phyloP scores from a whole-genome alignment of 106 monocot genomes.

The Alisma plantagoaquatica region DNA sequence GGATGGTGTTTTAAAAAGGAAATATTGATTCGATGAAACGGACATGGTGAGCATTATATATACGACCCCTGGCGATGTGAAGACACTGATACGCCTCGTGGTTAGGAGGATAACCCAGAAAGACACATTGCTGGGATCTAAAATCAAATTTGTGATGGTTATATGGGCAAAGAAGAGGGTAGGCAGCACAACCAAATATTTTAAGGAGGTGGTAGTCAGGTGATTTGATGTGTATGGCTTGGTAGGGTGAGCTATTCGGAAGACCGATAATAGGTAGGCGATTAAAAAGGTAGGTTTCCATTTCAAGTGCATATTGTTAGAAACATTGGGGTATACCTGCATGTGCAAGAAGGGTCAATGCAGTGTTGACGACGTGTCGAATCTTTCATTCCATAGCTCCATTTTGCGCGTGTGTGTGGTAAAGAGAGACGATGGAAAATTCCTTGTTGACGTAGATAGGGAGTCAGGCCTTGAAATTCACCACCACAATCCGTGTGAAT shows the following conservation, averaged over 20 bases:
- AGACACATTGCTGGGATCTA: not conserved
- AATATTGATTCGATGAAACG: not conserved
- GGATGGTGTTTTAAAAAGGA: not conserved
- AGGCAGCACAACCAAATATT: not conserved
- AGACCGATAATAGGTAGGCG: not conserved
- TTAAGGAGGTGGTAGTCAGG: not conserved
- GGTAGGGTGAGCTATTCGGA: not conserved
- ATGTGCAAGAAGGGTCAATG: not conserved
- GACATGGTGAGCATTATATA: not conserved
- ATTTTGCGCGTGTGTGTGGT: constrained; percentile 4
- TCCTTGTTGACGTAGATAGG: not conserved
- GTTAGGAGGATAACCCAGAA: not conserved
- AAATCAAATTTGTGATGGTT: not conserved
- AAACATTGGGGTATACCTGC: not conserved
- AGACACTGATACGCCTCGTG: not conserved
- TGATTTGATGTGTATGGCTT: not conserved
- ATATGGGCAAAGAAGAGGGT: not conserved
- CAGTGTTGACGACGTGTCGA: not conserved
- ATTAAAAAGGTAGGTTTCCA: not conserved
- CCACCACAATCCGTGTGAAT: not conserved
- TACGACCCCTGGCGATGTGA: not conserved
- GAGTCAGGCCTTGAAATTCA: not conserved
- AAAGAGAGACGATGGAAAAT: not conserved
- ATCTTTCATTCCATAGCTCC: not conserved
- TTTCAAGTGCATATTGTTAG: not conserved